Evolutionary conservation across 2,329 filamentous ascomycete species (phyloP), one percentile per base, ranked within the genome.

Genomic region (Cercospora nicotianae): DNA sequence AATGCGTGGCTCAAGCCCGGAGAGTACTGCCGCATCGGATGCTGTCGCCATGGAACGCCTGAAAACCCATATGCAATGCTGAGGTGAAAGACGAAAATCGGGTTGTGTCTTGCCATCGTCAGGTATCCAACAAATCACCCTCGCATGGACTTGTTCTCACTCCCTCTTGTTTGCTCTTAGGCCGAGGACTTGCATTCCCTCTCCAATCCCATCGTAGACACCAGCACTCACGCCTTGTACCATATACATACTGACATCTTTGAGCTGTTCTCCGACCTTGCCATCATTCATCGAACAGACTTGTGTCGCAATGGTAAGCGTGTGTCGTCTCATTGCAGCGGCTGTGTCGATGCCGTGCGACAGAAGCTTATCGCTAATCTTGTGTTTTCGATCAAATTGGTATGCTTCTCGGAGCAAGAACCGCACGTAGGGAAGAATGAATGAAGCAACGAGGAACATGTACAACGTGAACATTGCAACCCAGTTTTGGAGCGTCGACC

Each of bases 341-440:
- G 86, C 85, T 2, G 85, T 81, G 58, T 82, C 81, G 33, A 89
- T 78, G 5, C 86, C 80, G 23, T 81, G 80, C 7, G 82, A 81
- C 18, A 90, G 77, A 1, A 90, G 69, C 26, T 85, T 84, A 74
- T 89, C 85, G 0, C 85, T 88, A 68, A 93, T 82, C 69, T 86
- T 87, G 78, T 92, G 87, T 71, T 87, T 84, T 16, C 88, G 85
- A 76, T 93, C 90, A 70, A 89, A 89, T 60, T 84, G 81, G 69
- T 88, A 89, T 16, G 85, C 81, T 16, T 84, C 78, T 16, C 82
- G 81, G 13, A 89, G 72, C 12, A 90, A 76, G 4, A 84, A 73
- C 70, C 86, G 83, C 33, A 89, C 74, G 73, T 90, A 90, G 1
- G 90, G 89, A 10, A 90, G 77, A 16, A 90, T 69, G 59, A 90